Evolutionary conservation across 345 rosid species (phyloP).

Genomic region (Eucalyptus tenuipes): DNA sequence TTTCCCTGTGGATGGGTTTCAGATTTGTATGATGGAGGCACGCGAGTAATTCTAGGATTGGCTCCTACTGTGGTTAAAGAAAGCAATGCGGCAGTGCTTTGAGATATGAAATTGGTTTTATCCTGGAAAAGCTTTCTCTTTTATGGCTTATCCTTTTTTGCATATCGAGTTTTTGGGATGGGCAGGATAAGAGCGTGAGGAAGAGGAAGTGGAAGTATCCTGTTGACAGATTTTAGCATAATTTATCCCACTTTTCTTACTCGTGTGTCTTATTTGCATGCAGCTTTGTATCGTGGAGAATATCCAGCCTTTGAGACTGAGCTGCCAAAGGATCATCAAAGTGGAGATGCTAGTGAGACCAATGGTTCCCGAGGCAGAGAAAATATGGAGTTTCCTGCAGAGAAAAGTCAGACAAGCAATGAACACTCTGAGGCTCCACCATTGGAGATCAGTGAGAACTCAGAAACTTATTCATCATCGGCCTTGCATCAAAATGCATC

Average conservation of each 20-base stretch:
- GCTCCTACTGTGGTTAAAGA: not conserved
- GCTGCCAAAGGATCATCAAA: not conserved
- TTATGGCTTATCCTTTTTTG: not conserved
- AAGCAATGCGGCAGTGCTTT: not conserved
- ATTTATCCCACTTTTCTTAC: not conserved
- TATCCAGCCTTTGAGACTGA: conserved; percentile 2
- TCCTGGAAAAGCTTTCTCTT: not conserved
- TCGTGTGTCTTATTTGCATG: not conserved
- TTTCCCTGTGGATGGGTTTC: not conserved
- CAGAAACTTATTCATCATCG: conserved; percentile 2
- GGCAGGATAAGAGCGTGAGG: not conserved
- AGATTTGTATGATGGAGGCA: not conserved
- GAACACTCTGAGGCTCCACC: conserved; percentile 4
- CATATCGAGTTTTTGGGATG: not conserved
- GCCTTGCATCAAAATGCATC: conserved; percentile 19
- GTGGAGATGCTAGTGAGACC: not conserved
- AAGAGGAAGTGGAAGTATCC: not conserved
- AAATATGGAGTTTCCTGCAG: not conserved
- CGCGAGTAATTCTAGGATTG: not conserved
- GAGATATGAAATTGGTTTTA: not conserved
- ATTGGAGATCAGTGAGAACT: not conserved
- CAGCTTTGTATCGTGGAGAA: conserved; percentile 20
- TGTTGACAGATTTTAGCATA: not conserved
- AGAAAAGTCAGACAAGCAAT: not conserved
- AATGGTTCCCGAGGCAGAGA: not conserved